Evolutionary conservation across 805 yeast genomes (phyloP).

Genomic region (Candida piceae): DNA sequence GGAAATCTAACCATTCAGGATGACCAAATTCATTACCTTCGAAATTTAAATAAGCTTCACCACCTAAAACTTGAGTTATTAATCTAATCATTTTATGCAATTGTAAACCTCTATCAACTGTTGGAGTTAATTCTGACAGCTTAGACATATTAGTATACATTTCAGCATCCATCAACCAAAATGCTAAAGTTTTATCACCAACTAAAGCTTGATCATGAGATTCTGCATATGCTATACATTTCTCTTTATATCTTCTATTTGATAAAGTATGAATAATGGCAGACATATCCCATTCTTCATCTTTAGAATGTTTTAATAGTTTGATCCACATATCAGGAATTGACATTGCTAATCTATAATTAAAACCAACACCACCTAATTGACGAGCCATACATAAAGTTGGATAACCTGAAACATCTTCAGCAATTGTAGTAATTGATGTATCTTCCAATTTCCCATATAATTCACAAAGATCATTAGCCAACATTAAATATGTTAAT

Average conservation of each 20-base stretch:
- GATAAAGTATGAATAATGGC: slow-evolving; percentile 75
- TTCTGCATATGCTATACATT: slow-evolving; percentile 88
- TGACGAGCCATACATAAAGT: slow-evolving; percentile 74
- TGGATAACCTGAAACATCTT: slow-evolving; percentile 97
- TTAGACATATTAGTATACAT: slow-evolving; percentile 95
- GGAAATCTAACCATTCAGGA: slow-evolving; percentile 98
- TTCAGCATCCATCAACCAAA: slow-evolving; percentile 98
- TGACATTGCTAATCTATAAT: slow-evolving; percentile 93
- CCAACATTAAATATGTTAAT: slow-evolving; percentile 78
- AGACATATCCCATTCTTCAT: slow-evolving; percentile 91
- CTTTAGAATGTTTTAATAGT: slow-evolving; percentile 71
- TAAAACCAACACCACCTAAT: slow-evolving; percentile 89
- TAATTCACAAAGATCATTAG: slow-evolving; percentile 69
- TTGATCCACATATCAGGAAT: slow-evolving; percentile 99
- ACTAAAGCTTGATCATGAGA: slow-evolving; percentile 97
- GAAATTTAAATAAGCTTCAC: slow-evolving; percentile 92
- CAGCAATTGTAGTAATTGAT: slow-evolving; percentile 72
- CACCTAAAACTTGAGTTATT: slow-evolving; percentile 86
- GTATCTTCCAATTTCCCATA: slow-evolving; percentile 32
- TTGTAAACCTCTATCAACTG: slow-evolving; percentile 84
- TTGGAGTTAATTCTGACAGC: slow-evolving; percentile 65
- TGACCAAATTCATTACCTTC: slow-evolving; percentile 99
- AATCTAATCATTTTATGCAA: slow-evolving; percentile 88
- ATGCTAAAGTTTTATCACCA: slow-evolving; percentile 94
- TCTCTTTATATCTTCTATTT: slow-evolving; percentile 83